Evolutionary conservation across 768 basidiomycete genomes (phyloP), one percentile per base, ranked within the genome.

Genomic region (Megacollybia marginata): DNA sequence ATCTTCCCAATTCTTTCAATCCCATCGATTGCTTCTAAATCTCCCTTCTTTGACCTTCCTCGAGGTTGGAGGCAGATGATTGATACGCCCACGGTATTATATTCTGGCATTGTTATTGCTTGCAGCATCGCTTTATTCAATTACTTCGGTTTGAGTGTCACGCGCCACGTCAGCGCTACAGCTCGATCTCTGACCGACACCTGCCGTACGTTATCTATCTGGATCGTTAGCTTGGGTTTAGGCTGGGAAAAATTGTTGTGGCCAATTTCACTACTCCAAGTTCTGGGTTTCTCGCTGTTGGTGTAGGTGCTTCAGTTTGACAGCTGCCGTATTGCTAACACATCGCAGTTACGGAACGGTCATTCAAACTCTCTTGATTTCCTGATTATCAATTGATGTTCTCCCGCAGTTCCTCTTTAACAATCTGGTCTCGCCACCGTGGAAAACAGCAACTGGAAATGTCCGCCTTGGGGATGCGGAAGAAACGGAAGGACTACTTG

Each of bases 191-290:
- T 96, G 50, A 89, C 92, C 34, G 96, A 99, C 65, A 94, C 93
- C 6, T 96, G 92, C 69, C 78, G 96, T 58, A 98, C 96, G 1
- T 74, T 98, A 48, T 79, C 80, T n/a, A 98, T 99, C 62, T 99
- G 96, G 96, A 69, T 94, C 55, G 71, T 99, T 59, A 92, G 89
- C 61, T 74, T 96, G 47, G 82, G 76, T 1, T 68, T 96, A 20
- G 92, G 94, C 4, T 97, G 94, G 94, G 94, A 97, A 68, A 75
- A 72, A 52, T 71, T 97, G 33, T 57, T 89, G 19, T 88, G 80
- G 69, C 92, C 92, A 6, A 80, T 86, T 53, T 89, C 89, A 2
- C 61, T 92, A 47, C 63, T 94, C 11, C 92, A 95, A 65, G 79
- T 95, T 48, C 57, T 76, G 16, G 92, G 92, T 3, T 99, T 99